Conservation (phyloP, 2,329 filamentous ascomycete species). For the Talaromyces sp. region DNA sequence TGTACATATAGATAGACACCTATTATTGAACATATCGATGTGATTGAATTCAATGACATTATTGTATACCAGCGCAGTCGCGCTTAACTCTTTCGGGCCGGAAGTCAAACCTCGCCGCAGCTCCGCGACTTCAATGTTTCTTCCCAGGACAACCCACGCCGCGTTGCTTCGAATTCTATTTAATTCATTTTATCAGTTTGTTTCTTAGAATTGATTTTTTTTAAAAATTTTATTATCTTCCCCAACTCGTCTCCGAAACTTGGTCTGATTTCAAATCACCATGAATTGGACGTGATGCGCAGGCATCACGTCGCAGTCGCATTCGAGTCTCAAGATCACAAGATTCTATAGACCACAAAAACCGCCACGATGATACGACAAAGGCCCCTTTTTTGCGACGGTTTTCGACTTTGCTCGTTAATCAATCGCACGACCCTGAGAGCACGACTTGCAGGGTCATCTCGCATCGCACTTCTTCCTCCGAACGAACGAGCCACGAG, state of each 20-base stretch:
- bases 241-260: not conserved
- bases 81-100: conserved; percentile 9
- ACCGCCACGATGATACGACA: not conserved
- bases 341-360: not conserved
- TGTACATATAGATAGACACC: not conserved
- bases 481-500: conserved; percentile 3
- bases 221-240: too few relatives aligned
- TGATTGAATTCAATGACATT: not conserved
- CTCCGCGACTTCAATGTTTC: not conserved
- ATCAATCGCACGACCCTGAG: not conserved
- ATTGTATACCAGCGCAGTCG: too few relatives aligned
- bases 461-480: not conserved
- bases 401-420: not conserved
- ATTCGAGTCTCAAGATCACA: not conserved
- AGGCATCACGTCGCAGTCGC: not conserved
- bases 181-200: not conserved
- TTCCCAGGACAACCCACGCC: not conserved
- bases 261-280: not conserved
- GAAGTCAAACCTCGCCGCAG: conserved; percentile 11
- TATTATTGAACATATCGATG: conserved; percentile 10
- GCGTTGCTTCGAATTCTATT: not conserved
- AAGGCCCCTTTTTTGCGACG: not conserved
- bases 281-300: not conserved
- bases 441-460: not conserved
- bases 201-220: not conserved